phyloP scores from a whole-genome alignment of 2,329 filamentous ascomycete genomes.

The Beauveria bassiana region DNA sequence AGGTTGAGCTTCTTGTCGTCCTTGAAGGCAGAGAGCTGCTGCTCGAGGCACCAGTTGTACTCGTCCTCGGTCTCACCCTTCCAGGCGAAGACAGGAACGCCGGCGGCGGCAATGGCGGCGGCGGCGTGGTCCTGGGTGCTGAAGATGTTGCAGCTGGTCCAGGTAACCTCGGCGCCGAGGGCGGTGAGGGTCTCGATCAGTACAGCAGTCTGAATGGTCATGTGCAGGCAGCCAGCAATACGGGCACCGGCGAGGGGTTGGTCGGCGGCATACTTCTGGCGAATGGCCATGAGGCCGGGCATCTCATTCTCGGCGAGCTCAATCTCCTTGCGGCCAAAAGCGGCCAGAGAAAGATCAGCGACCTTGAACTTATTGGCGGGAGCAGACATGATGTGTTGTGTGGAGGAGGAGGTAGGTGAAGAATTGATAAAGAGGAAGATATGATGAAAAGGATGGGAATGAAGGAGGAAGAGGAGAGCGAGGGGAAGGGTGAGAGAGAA shows the following conservation, averaged over 20 bases:
- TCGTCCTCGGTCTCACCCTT: slow-evolving; percentile 97
- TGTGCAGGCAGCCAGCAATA: slow-evolving; percentile 97
- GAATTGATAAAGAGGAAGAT: slow-evolving; percentile 18
- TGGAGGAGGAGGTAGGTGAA: slow-evolving; percentile 17
- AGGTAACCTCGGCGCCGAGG: slow-evolving; percentile 97
- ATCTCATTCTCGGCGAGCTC: slow-evolving; percentile 95
- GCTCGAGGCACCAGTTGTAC: slow-evolving; percentile 99
- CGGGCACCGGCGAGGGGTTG: slow-evolving; percentile 92
- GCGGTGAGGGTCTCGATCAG: slow-evolving; percentile 94
- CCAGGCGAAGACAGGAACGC: slow-evolving; percentile 77
- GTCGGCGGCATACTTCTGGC: slow-evolving; percentile 81
- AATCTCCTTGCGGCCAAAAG: slow-evolving; percentile 98
- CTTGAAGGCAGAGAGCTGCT: slow-evolving; percentile 96
- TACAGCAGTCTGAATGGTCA: slow-evolving; percentile 99
- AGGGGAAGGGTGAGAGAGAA: slow-evolving; percentile 19
- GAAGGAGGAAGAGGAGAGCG: slow-evolving; percentile 18
- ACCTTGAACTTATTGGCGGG: slow-evolving; percentile 96
- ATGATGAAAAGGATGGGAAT: slow-evolving; percentile 18
- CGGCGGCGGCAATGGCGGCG: slow-evolving; percentile 88
- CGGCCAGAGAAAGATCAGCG: slow-evolving; percentile 93
- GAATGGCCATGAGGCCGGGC: slow-evolving; percentile 95
- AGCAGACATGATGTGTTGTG: slow-evolving; percentile 51
- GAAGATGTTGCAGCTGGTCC: slow-evolving; percentile 99
- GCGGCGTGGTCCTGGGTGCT: slow-evolving; percentile 98
- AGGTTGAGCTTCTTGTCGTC: slow-evolving; percentile 94